Conservation (phyloP, 2,329 filamentous ascomycete species). For the Xylariaceae sp. region DNA sequence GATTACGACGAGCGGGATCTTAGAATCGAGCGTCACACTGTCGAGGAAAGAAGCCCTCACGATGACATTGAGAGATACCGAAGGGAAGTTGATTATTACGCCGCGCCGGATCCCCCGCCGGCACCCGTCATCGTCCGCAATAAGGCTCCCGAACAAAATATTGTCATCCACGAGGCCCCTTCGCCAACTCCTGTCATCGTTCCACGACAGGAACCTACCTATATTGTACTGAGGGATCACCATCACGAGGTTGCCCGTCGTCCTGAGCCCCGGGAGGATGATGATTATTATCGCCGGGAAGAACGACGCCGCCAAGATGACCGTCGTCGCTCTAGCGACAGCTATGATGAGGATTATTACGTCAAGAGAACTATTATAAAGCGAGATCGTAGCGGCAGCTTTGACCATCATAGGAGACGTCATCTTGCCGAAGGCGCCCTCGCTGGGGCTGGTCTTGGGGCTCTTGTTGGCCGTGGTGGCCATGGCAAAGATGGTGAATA, state of each 20-base stretch:
- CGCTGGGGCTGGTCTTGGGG: conserved; percentile 63
- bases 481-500: conserved; percentile 54
- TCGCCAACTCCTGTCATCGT: conserved; percentile 55
- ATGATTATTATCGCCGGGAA: conserved; percentile 54
- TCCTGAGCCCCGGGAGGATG: conserved; percentile 43
- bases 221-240: conserved; percentile 49
- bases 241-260: conserved; percentile 40
- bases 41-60: conserved; percentile 32
- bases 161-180: conserved; percentile 62
- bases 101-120: conserved; percentile 51
- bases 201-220: conserved; percentile 47
- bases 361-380: conserved; percentile 50
- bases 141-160: conserved; percentile 59
- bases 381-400: conserved; percentile 54
- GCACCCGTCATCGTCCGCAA: conserved; percentile 61
- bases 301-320: conserved; percentile 40
- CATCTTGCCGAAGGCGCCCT: conserved; percentile 67
- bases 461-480: conserved; percentile 59
- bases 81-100: conserved; percentile 65
- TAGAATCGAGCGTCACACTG: conserved; percentile 36
- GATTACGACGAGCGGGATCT: conserved; percentile 36
- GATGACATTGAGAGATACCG: conserved; percentile 58
- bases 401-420: conserved; percentile 56
- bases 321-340: conserved; percentile 42
- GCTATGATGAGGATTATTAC: conserved; percentile 50